A percentile compares a stretch with the other conserved stretches of the same genome.
These are phyloP conservation scores for Fusarium bactridioides DNA, from an alignment of 2,329 filamentous ascomycete species.

Conservation along the genomic window DNA sequence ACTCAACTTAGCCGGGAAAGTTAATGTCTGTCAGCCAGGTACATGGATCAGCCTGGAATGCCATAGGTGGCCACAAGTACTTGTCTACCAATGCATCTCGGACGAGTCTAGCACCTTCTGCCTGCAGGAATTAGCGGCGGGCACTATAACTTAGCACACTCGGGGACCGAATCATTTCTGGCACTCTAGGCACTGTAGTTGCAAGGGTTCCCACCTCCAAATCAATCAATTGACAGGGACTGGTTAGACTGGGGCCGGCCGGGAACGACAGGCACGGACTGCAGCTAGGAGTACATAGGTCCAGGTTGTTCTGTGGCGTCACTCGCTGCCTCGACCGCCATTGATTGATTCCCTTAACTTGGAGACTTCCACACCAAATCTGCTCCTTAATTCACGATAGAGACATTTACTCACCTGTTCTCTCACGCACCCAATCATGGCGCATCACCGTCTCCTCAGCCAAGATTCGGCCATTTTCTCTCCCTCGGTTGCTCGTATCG, in stretches of 20 bases:
- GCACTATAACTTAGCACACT: conserved; percentile 26
- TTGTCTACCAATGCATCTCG: conserved; percentile 4
- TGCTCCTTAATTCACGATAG: background rate
- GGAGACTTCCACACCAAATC: background rate
- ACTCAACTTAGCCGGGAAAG: conserved; percentile 17
- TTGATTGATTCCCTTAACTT: background rate
- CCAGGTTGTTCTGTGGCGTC: conserved; percentile 21
- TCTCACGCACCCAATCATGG: conserved; percentile 15
- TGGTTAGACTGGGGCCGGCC: background rate
- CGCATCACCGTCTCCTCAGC: conserved; percentile 37
- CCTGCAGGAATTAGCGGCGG: conserved; percentile 32
- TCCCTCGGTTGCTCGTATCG: conserved; percentile 73
- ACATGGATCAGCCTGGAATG: background rate
- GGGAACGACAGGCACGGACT: background rate
- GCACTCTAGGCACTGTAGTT: background rate
- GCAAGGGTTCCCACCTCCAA: background rate
- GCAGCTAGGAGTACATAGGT: background rate
- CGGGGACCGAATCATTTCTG: conserved; percentile 9
- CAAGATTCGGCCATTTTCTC: conserved; percentile 67
- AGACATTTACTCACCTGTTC: background rate
- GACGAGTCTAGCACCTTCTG: background rate
- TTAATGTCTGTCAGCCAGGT: conserved; percentile 31
- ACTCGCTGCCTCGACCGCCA: conserved; percentile 7
- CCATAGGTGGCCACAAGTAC: conserved; percentile 28
- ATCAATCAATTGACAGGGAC: background rate